These are phyloP conservation scores for Zopfia rhizophila DNA, from an alignment of 2,329 filamentous ascomycete genomes.

Conservation along the genomic window DNA sequence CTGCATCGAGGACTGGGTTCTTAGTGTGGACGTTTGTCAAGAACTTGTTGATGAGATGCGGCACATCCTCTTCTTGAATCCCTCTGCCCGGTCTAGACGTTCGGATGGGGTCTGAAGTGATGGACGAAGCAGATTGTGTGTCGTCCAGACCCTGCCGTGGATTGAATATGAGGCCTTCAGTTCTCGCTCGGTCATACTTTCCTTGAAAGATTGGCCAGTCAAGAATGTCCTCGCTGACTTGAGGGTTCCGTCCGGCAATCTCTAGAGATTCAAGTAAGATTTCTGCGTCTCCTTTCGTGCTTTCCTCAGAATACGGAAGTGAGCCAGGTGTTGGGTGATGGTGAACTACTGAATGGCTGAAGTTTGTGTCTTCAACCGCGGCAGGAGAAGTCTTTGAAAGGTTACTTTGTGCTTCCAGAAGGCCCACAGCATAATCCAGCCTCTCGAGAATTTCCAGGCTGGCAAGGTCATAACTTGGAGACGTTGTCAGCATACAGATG, in stretches of 20 bases:
- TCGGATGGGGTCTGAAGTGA: constrained; percentile 4
- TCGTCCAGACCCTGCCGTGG: constrained; percentile 5
- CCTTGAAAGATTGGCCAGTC: constrained; percentile 44
- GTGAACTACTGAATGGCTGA: constrained; percentile 13
- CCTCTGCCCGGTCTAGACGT: constrained; percentile 17
- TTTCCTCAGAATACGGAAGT: constrained; percentile 12
- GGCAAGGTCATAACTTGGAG: constrained; percentile 46
- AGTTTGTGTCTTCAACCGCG: constrained; percentile 11
- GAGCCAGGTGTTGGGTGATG: constrained; percentile 15
- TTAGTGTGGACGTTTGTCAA: constrained; percentile 47
- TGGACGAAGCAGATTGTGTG: no score
- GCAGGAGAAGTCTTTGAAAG: constrained; percentile 1
- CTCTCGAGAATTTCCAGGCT: constrained; percentile 48
- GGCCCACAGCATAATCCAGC: constrained; percentile 36
- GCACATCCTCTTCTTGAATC: constrained; percentile 41
- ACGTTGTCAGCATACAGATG: background rate
- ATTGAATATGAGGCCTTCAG: constrained; percentile 25
- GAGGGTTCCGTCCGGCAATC: constrained; percentile 1
- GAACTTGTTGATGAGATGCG: constrained; percentile 37
- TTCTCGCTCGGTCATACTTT: constrained; percentile 26
- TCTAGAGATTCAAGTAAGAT: constrained; percentile 4
- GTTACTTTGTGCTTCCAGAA: constrained; percentile 23
- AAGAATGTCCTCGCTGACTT: constrained; percentile 35
- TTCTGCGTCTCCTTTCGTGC: background rate
- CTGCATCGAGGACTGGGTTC: constrained; percentile 45